Percentiles rank a stretch among this genome's conserved stretches.
Conservation (phyloP, 2,329 filamentous ascomycete species). For the Colletotrichum kahawae region DNA sequence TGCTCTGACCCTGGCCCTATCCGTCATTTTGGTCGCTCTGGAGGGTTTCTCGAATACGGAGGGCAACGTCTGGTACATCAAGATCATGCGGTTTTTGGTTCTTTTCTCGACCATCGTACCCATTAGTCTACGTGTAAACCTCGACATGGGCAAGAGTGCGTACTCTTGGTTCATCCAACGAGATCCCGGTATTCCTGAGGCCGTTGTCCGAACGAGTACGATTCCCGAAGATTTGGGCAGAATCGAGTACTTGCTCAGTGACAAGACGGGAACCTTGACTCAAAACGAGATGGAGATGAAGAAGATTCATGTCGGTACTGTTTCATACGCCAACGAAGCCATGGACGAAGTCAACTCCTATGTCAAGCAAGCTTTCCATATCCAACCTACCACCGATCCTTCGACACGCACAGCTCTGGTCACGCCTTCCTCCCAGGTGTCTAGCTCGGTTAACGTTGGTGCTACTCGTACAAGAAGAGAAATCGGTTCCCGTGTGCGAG, state of each 20-base stretch:
- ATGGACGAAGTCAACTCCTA: constrained; percentile 97
- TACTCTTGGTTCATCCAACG: constrained; percentile 96
- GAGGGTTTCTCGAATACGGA: constrained; percentile 77
- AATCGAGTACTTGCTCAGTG: constrained; percentile 94
- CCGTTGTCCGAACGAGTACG: constrained; percentile 93
- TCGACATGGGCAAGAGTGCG: constrained; percentile 96
- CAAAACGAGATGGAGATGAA: constrained; percentile 99
- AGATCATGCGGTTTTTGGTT: constrained; percentile 97
- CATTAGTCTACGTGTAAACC: constrained; percentile 93
- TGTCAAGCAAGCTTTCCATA: constrained; percentile 80
- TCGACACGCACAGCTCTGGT: constrained; percentile 60
- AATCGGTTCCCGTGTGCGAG: constrained; percentile 90
- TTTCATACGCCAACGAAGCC: constrained; percentile 96
- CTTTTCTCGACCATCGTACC: constrained; percentile 99
- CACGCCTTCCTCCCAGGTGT: constrained; percentile 76
- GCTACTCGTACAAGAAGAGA: constrained; percentile 88
- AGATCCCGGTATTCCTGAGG: constrained; percentile 87
- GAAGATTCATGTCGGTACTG: constrained; percentile 97
- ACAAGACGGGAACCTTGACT: constrained; percentile 97
- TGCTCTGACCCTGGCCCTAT: constrained; percentile 83
- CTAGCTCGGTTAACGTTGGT: constrained; percentile 61
- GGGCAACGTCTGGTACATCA: constrained; percentile 85
- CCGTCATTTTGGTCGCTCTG: constrained; percentile 85
- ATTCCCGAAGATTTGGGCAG: constrained; percentile 96
- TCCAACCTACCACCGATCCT: constrained; percentile 49